A percentile compares a stretch with the other conserved stretches of the same genome.
These are phyloP conservation scores for Chaetomium tenue DNA, from an alignment of 495 filamentous ascomycete species.

Conservation along the genomic window DNA sequence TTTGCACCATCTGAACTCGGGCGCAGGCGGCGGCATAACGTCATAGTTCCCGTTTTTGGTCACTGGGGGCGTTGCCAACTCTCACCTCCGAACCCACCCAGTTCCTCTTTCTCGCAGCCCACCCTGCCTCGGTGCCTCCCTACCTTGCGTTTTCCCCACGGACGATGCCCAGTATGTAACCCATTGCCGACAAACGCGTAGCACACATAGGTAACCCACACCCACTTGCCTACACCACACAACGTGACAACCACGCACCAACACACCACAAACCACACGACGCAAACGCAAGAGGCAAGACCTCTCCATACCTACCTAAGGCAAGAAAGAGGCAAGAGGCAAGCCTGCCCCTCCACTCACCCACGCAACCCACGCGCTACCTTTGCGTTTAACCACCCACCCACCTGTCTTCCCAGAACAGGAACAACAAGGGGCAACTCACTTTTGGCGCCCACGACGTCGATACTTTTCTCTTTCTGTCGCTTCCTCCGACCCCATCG, in stretches of 20 bases:
- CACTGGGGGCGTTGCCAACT: constrained; percentile 32
- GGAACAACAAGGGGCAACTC: no score
- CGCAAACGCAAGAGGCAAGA: no score
- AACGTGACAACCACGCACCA: neutral
- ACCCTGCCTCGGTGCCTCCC: neutral
- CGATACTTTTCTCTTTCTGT: no score
- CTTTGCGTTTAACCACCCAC: neutral
- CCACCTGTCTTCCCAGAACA: no score
- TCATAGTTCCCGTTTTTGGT: constrained; percentile 34
- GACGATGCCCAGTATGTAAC: neutral
- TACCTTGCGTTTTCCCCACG: neutral
- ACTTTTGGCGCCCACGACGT: no score
- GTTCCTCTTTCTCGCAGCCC: constrained; percentile 1
- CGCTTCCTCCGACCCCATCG: no score
- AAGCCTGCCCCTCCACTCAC: no score
- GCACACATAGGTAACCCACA: neutral
- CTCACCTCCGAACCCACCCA: constrained; percentile 15
- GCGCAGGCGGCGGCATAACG: constrained; percentile 25
- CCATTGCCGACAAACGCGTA: neutral
- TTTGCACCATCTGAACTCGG: constrained; percentile 14
- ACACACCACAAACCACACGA: no score
- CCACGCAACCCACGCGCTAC: no score
- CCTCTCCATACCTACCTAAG: no score
- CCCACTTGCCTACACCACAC: neutral
- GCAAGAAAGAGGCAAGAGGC: no score